Evolutionary conservation across 805 yeast genomes (phyloP), one percentile per base, ranked within the genome.

Genomic region (Wickerhamiella parazyma): DNA sequence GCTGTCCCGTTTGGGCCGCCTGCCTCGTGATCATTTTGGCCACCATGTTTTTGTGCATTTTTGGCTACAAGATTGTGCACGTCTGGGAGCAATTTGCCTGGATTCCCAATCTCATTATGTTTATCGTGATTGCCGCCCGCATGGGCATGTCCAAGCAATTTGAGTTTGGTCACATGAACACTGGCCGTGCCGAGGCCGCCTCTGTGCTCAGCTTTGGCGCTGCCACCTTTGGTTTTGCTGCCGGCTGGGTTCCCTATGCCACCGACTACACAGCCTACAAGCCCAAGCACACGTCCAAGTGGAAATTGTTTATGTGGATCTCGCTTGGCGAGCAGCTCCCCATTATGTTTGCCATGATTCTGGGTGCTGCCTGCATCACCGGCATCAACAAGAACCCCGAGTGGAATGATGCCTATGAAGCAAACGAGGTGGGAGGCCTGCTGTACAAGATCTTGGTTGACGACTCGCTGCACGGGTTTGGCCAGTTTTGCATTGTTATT

Each of bases 241-340:
- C 94, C 44, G 95, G 95, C 49, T 86, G 96, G 96, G 75, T 93
- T 45, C 78, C 95, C 16, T 84, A 78, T 54, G 91, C 95, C 21
- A 76, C 94, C 42, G 96, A 86, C 65, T 87, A 86, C 66, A 84
- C 94, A 40, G 85, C 80, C 36, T 87, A 84, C 67, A 84, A 81
- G 73, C 83, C 80, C 51, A 67, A 72, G 54, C 70, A 73, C 55
- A 75, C 78, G 50, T 72, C 71, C 61, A 66, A 74, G 36, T 50
- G 52, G 57, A 77, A 68, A 57, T 68, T 84, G 45, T 85, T 84
- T 66, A 59, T 72, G 44, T 71, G 76, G 50, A 75, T 86, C 45
- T 60, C 73, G 47, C 49, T 63, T 36, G 94, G 94, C 53, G 68
- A 84, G 55, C 63, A 68, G 45, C 51, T 74, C 49, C 93, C 95